These are phyloP conservation scores for Thecaphora frezii DNA, from an alignment of 1,284 basidiomycete genomes.

Conservation along the genomic window DNA sequence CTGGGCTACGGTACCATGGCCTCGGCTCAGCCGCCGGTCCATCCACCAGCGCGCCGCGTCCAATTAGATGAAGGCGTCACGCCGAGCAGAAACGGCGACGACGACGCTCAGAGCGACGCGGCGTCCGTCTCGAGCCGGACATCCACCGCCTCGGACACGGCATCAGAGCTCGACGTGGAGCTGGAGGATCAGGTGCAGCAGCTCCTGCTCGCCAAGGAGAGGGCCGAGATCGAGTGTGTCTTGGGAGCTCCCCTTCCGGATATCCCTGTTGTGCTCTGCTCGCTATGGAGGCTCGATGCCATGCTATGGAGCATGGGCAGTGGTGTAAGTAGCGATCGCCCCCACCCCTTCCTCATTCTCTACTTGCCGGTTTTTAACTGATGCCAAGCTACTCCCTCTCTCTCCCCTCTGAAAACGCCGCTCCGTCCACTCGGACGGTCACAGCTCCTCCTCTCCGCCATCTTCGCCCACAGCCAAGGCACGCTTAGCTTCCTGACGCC, in stretches of 20 bases:
- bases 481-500: constrained; percentile 19
- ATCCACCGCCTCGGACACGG: constrained; percentile 16
- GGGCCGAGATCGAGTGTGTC: constrained; percentile 44
- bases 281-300: constrained; percentile 51
- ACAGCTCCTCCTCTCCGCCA: constrained; percentile 40
- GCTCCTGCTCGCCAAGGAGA: constrained; percentile 33
- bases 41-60: too few species aligned
- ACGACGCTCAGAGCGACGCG: constrained; percentile 5
- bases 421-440: too few species aligned
- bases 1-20: too few species aligned
- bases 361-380: too few species aligned
- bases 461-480: constrained; percentile 45
- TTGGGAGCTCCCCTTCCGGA: constrained; percentile 46
- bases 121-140: constrained; percentile 12
- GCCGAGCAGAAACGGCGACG: too few species aligned
- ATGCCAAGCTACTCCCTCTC: too few species aligned
- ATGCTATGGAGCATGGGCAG: constrained; percentile 52
- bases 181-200: constrained; percentile 31
- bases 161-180: constrained; percentile 13
- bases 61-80: too few species aligned
- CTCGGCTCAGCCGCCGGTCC: too few species aligned
- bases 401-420: too few species aligned
- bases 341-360: neutral
- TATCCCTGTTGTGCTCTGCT: constrained; percentile 41
- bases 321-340: constrained; percentile 11